Evolutionary conservation across 2,329 filamentous ascomycete genomes (phyloP).

Genomic region (Paracoccidioides lutzii): DNA sequence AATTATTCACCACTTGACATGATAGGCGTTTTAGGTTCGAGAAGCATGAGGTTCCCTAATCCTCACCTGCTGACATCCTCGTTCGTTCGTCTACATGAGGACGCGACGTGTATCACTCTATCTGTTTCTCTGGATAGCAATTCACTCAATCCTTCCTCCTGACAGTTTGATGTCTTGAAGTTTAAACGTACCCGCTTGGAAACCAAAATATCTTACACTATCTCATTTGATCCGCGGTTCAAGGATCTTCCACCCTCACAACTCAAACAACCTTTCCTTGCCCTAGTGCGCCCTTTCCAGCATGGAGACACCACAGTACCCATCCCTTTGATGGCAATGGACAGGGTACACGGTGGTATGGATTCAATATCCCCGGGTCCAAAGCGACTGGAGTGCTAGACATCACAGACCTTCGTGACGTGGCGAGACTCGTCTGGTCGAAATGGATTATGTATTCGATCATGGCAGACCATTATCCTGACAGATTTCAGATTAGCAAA

Average conservation of each 20-base stretch:
- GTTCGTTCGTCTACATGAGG: not conserved
- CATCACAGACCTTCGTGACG: conserved; percentile 9
- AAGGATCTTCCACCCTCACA: not conserved
- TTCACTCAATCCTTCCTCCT: not conserved
- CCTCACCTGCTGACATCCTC: not conserved
- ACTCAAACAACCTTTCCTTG: not conserved
- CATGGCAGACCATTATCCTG: not conserved
- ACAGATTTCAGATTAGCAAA: not conserved
- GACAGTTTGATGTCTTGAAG: not conserved
- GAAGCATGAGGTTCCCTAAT: not conserved
- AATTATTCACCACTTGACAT: not conserved
- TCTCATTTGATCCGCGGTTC: not conserved
- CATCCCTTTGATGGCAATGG: not conserved
- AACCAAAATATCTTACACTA: not conserved
- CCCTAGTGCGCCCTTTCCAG: not conserved
- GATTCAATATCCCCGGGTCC: conserved; percentile 4
- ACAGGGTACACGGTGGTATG: conserved; percentile 4
- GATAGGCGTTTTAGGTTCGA: not conserved
- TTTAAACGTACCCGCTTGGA: not conserved
- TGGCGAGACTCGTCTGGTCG: conserved; percentile 11
- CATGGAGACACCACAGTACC: not conserved
- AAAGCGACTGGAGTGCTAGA: conserved; percentile 4
- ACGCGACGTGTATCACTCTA: not conserved
- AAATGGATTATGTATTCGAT: not conserved
- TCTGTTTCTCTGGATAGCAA: not conserved